These are phyloP conservation scores for Mycena sanguinolenta DNA, from an alignment of 768 basidiomycete genomes.

Conservation along the genomic window DNA sequence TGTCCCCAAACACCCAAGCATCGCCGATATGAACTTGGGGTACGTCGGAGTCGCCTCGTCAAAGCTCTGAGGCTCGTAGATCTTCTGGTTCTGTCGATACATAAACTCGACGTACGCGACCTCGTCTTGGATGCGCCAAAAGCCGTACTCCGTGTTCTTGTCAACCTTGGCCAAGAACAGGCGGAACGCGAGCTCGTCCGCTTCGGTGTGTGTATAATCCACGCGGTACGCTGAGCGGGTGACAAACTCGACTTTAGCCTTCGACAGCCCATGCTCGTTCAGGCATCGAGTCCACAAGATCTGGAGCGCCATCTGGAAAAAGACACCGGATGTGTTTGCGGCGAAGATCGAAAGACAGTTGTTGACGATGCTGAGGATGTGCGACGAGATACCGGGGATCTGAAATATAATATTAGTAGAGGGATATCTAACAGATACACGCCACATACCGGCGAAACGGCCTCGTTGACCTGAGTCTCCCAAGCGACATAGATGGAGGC, in stretches of 20 bases:
- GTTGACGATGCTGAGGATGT: constrained; percentile 28
- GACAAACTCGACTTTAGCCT: constrained; percentile 31
- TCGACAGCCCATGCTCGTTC: constrained; percentile 28
- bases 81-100: constrained; percentile 31
- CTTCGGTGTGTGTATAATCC: constrained; percentile 22
- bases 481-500: constrained; percentile 33
- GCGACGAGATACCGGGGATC: constrained; percentile 25
- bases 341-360: constrained; percentile 30
- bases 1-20: constrained; percentile 33
- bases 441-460: constrained; percentile 34
- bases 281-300: constrained; percentile 36
- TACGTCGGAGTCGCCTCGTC: constrained; percentile 30
- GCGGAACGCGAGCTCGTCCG: constrained; percentile 34
- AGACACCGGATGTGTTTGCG: constrained; percentile 16
- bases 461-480: constrained; percentile 39
- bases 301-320: constrained; percentile 37
- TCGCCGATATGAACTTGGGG: constrained; percentile 30
- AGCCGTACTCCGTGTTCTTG: constrained; percentile 26
- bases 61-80: constrained; percentile 29
- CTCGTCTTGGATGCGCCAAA: constrained; percentile 37
- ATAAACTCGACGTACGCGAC: constrained; percentile 33
- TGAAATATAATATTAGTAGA: constrained; percentile 12
- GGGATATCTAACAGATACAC: constrained; percentile 2
- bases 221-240: constrained; percentile 19
- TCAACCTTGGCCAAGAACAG: constrained; percentile 28